These are phyloP conservation scores for Parastagonospora avenae DNA, from an alignment of 2,329 filamentous ascomycete genomes.

Conservation along the genomic window DNA sequence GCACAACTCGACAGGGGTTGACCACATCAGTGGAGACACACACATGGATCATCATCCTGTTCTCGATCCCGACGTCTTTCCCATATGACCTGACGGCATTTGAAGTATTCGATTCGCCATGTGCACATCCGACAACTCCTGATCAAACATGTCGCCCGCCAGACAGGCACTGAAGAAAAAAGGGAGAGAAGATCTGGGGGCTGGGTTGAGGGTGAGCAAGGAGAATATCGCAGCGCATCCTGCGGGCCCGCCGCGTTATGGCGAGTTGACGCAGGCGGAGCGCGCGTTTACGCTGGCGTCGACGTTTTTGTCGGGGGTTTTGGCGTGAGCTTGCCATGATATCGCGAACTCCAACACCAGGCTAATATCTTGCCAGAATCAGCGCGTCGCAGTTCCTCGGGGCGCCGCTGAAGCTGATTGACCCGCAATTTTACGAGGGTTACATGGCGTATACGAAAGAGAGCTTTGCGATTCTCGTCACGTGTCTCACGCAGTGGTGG, in stretches of 20 bases:
- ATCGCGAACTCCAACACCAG: neutral
- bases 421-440: slow-evolving; percentile 78
- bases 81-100: slow-evolving; percentile 13
- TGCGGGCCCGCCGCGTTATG: slow-evolving; percentile 53
- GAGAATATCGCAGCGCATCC: slow-evolving; percentile 50
- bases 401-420: slow-evolving; percentile 74
- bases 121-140: too few relatives aligned
- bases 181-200: slow-evolving; percentile 47
- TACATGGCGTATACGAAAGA: slow-evolving; percentile 90
- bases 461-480: slow-evolving; percentile 78
- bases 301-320: slow-evolving; percentile 56
- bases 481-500: slow-evolving; percentile 84
- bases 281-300: slow-evolving; percentile 57
- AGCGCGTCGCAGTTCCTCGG: slow-evolving; percentile 77
- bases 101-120: too few relatives aligned
- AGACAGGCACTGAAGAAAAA: slow-evolving; percentile 30
- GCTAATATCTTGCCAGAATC: slow-evolving; percentile 46
- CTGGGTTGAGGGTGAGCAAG: slow-evolving; percentile 51
- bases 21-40: slow-evolving; percentile 23
- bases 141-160: slow-evolving; percentile 16
- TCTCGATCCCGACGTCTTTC: slow-evolving; percentile 26
- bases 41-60: slow-evolving; percentile 18
- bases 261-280: slow-evolving; percentile 55
- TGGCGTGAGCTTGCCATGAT: slow-evolving; percentile 47
- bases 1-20: slow-evolving; percentile 24